Base-by-base conservation (phyloP, 148 eudicot genomes). In the Rhododendron mucronatum region DNA sequence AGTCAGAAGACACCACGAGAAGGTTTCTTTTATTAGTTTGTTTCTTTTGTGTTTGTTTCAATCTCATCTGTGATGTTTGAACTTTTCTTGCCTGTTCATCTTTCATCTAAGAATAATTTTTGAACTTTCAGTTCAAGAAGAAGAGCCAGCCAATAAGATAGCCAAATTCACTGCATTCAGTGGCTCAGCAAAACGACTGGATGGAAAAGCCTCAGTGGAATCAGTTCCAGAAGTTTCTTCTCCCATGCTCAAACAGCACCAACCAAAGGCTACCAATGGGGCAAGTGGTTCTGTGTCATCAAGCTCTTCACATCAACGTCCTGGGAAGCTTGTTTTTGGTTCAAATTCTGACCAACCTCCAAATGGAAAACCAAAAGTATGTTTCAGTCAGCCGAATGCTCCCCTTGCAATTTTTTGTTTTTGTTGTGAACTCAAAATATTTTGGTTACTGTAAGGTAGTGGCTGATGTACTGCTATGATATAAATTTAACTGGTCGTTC, bases 281-380 rank as follows among this genome's bases (percentile, higher is more conserved):
- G n/a, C 45, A 28, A 30, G 75, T 83, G 78, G 47, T 35, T 57
- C 85, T 28, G 73, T n/a, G 26, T 67, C 85, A 21, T 73, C 85
- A 41, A 86, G 74, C 75, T 74, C 88, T 41, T 86, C 85, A 83
- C 26, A 85, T 18, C 79, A 77, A 55, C 51, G 26, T 33, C 33
- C 79, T 47, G 88, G 88, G 65, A 86, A 86, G 85, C 88, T 86
- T 86, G 88, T 86, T 11, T 86, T 86, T 47, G 88, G 85, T 21
- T 86, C 88, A 61, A 82, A 83, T 59, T 85, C 44, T 23, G 88
- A 86, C 61, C 85, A 82, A 77, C 45, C 55, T 57, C 47, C 85
- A 83, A 77, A 76, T 59, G 82, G 35, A 83, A 86, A n/a, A 77
- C 85, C 82, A 45, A 83, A 86, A 45, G 88, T 86, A 83, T 33